Evolutionary conservation across 306 rosid species (phyloP).

Genomic region (Datisca glomerata): DNA sequence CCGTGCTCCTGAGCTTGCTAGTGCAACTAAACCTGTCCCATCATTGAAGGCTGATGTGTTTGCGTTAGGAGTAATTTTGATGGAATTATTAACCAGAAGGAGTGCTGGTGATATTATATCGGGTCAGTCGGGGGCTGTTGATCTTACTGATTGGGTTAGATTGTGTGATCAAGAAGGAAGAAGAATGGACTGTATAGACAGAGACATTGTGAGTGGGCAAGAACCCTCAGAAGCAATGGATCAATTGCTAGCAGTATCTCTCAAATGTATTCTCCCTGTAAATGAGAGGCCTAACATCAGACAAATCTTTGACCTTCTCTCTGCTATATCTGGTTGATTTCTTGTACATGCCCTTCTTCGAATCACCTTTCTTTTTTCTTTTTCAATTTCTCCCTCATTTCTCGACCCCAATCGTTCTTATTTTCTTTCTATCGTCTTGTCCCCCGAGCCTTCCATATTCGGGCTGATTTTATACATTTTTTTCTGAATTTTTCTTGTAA

Average conservation of each 20-base stretch:
- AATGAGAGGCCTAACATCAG: slow-evolving; percentile 99
- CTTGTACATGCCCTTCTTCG: slow-evolving; percentile 71
- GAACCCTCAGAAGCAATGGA: slow-evolving; percentile 79
- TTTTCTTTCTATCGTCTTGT: slow-evolving; percentile 30
- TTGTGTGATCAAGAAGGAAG: slow-evolving; percentile 90
- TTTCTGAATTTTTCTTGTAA: slow-evolving; percentile 59
- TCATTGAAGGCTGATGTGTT: slow-evolving; percentile 90
- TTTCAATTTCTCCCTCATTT: too few relatives aligned
- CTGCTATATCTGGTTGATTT: slow-evolving; percentile 59
- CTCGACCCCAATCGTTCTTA: slow-evolving; percentile 53
- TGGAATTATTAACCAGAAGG: slow-evolving; percentile 85
- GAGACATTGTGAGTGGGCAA: slow-evolving; percentile 82
- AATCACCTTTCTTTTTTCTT: slow-evolving; percentile 60
- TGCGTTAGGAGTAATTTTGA: slow-evolving; percentile 85
- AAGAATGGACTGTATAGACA: slow-evolving; percentile 87
- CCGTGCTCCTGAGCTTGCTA: slow-evolving; percentile 81
- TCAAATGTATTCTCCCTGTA: slow-evolving; percentile 94
- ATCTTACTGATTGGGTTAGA: slow-evolving; percentile 97
- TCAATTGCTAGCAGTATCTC: slow-evolving; percentile 63
- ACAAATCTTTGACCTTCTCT: slow-evolving; percentile 81
- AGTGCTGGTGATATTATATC: slow-evolving; percentile 98
- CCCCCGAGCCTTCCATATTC: slow-evolving; percentile 50
- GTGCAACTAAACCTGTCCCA: slow-evolving; percentile 59
- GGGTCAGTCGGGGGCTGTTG: slow-evolving; percentile 89
- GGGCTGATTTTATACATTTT: slow-evolving; percentile 56